Base-by-base conservation (phyloP, 78 protist species). In the Polysphondylium violaceum region DNA sequence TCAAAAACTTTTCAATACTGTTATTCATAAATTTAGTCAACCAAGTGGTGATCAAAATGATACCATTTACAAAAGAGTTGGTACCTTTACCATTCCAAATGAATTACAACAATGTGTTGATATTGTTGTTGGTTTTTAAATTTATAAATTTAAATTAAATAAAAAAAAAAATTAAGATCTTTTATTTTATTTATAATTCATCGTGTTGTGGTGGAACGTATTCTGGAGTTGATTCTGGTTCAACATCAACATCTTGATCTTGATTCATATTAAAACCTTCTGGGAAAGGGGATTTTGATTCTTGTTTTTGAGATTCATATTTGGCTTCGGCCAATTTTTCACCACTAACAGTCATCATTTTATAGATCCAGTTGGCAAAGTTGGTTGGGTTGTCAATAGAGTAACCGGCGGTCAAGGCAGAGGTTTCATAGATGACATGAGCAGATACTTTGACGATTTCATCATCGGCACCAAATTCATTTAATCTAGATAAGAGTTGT, bases 361-460 rank as follows among this genome's bases (percentile, higher is more conserved):
- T 29, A 67, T 79, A 71, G 77, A 98, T 65, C 88, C 96, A 95
- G 36, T 29, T 23, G 72, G 95, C 83, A 58, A 96, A 97, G 38
- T 12, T 63, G 3, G 72, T 53, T 68, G 96, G 96, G 58, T 95
- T 87, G 12, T 91, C 94, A 59, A 96, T 16, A n/a, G 33, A 11
- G 85, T 73, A 97, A 47, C 97, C 98, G 19, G 98, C 94, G 16
- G 91, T 41, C 23, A 96, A 63, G 14, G 74, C 86, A 55, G 98
- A 93, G 35, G 98, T 87, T 74, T 97, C 97, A 81, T 67, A 97
- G 59, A 98, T 90, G 44, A 90, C 85, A 14, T 40, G 33, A 40
- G 96, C 97, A 61, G 81, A 29, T 61, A 94, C 97, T 79, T 69
- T 58, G 31, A 88, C 21, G 27, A 31, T 47, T 72, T 85, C 76